A percentile compares a stretch with the other conserved stretches of the same genome.
Conservation (phyloP, 2,329 filamentous ascomycete genomes). For the Sclerotiophoma versabilis region DNA sequence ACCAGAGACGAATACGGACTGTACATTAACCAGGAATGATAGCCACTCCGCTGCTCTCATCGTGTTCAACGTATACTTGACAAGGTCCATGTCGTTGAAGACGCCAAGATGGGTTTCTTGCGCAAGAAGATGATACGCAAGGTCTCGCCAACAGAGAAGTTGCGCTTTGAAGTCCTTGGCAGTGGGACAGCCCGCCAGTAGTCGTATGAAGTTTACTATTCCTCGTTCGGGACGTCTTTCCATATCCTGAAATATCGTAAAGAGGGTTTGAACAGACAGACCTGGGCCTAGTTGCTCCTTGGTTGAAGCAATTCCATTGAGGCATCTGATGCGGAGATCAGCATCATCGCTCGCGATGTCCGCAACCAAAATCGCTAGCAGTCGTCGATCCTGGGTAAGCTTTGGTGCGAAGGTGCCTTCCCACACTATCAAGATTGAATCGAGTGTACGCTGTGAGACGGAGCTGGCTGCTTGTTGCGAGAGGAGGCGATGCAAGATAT, state of each 20-base stretch:
- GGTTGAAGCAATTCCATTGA: constrained; percentile 25
- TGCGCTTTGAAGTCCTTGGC: constrained; percentile 3
- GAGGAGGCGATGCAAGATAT: constrained; percentile 27
- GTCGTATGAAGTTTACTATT: constrained; percentile 27
- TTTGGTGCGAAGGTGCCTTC: constrained; percentile 7
- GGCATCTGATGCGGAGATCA: constrained; percentile 24
- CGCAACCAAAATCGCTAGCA: constrained; percentile 28
- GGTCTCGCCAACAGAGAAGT: constrained; percentile 29
- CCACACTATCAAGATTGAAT: constrained; percentile 31
- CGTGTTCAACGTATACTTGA: constrained; percentile 25
- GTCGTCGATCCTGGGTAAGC: constrained; percentile 17
- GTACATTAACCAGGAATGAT: constrained; percentile 28
- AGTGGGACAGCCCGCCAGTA: constrained; percentile 17
- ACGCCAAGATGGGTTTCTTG: constrained; percentile 11
- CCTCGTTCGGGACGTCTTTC: constrained; percentile 10
- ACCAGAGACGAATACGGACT: constrained; percentile 24
- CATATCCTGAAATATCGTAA: constrained; percentile 13
- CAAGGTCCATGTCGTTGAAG: not conserved
- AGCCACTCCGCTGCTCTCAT: constrained; percentile 33
- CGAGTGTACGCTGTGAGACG: constrained; percentile 22
- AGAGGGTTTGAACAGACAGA: constrained; percentile 19
- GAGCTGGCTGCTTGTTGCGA: constrained; percentile 10
- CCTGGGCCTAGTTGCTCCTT: constrained; percentile 13
- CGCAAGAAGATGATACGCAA: constrained; percentile 27
- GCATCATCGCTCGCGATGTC: constrained; percentile 6